Evolutionary conservation across 306 rosid species (phyloP), one percentile per base, ranked within the genome.

Genomic region (Quillaja saponaria): DNA sequence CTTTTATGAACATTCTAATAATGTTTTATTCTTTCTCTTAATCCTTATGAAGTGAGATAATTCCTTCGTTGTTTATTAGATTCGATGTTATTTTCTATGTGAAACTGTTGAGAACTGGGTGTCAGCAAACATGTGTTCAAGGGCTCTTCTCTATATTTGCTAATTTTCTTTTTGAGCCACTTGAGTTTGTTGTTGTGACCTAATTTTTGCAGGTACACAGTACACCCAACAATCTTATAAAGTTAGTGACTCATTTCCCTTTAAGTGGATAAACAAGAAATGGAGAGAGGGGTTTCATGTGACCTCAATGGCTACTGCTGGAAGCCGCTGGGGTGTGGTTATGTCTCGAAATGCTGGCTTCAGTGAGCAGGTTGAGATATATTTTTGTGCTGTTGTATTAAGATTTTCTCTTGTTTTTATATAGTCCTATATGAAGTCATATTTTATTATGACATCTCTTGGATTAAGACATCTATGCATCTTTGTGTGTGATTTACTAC

Each of bases 281-380:
- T 91, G 97, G 97, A 88, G 81, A 78, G 97, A 91, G 72, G 97
- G 97, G 39, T 91, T 91, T 74, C 91, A 91, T 50, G 97, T 91
- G 72, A 91, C 97, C 53, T 91, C 97, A 37, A 88, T 91, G 97
- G 95, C 90, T 59, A 91, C 97, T 47, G 96, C 97, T 57, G 97
- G 95, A 74, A 84, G 83, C 74, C 87, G 95, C 55, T 91, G 97
- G 97, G 96, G 96, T 48, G 83, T 91, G 67, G 96, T 91, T 35
- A 91, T 91, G 97, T 91, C 97, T 45, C 95, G 97, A 74, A 91
- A 91, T 73, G 85, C 97, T 40, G 97, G 95, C 62, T 91, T 84
- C 68, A 86, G 91, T 54, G 90, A 91, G 39, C 97, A 91, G 97
- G 97, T 91, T 58, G 71, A 63, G 57, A 48, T 68, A 34, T 55